Base-by-base conservation (phyloP, 352 stramenopile genomes). In the Plasmopara halstedii region DNA sequence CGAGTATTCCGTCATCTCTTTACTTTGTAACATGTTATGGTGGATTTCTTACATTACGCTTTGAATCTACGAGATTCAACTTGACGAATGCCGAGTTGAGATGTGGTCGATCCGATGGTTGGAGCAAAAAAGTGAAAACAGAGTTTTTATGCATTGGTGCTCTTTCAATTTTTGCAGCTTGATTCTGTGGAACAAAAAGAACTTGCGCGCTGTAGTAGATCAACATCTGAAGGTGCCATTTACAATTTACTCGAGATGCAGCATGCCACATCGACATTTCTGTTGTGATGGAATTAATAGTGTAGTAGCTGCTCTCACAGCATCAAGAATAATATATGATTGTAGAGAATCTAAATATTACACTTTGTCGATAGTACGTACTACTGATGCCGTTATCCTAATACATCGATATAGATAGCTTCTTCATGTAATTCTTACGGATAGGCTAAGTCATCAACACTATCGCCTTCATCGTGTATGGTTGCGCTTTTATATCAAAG, bases 71-170 rank as follows among this genome's bases (percentile, higher is more conserved):
- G 83, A 14, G 81, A 91, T 34, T 95, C 92, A 53, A 88, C 41
- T 83, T 87, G 62, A 59, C 73, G 11, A 88, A 90, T 44, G 66
- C 60, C 1, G 62, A 75, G 23, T 66, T 60, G n/a, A 61, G 70
- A 34, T 82, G 64, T 21, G 82, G 82, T 6, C 59, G 82, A 18
- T 53, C 72, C 0, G 82, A 93, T 41, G 82, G 76, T 13, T 93
- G 82, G 82, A 85, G 64, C 60, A 93, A 88, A 61, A 80, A 93
- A 93, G 61, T 89, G 77, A 70, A 90, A 93, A 43, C 91, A 93
- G 66, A 86, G 77, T 32, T 93, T 93, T 47, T 45, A 93, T 42
- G 74, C 67, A 1, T 68, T 84, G 1, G 77, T 94, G 56, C 56
- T 95, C 14, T 82, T 87, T 40, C 75, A 70, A 17, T 95, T 92